These are phyloP conservation scores for Solanum phureja DNA, from an alignment of 257 asterid species.

Conservation along the genomic window DNA sequence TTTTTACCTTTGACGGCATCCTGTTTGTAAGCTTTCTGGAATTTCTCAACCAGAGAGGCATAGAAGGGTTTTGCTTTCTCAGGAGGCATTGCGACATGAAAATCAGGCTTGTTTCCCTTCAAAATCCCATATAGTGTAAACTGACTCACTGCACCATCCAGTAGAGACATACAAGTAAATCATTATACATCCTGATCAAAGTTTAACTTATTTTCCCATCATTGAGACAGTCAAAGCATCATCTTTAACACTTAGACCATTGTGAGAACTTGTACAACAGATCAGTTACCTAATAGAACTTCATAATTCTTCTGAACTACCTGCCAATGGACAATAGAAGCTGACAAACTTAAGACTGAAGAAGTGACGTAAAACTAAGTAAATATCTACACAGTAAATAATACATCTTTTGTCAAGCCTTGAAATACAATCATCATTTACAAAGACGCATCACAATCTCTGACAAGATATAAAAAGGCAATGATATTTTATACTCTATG, in stretches of 20 bases:
- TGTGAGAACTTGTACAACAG: not conserved
- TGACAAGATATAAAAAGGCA: not conserved
- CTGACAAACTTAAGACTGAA: conserved; percentile 7
- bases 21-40: conserved; percentile 56
- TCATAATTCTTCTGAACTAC: conserved; percentile 70
- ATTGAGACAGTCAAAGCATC: not conserved
- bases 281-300: conserved; percentile 60
- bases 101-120: conserved; percentile 94
- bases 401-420: not conserved
- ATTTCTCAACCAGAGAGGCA: conserved; percentile 62
- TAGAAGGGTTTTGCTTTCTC: conserved; percentile 63
- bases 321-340: conserved; percentile 34
- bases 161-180: not conserved
- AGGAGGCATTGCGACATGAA: conserved; percentile 96
- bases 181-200: not conserved
- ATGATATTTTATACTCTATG: not conserved
- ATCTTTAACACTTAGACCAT: not conserved
- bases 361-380: not conserved
- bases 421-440: not conserved
- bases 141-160: conserved; percentile 68
- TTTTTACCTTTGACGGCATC: conserved; percentile 65
- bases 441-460: not conserved
- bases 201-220: not conserved
- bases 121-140: conserved; percentile 76
- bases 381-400: not conserved